A percentile compares a stretch with the other conserved stretches of the same genome.
Conservation (phyloP, 768 basidiomycete species). For the Mycena amicta region DNA sequence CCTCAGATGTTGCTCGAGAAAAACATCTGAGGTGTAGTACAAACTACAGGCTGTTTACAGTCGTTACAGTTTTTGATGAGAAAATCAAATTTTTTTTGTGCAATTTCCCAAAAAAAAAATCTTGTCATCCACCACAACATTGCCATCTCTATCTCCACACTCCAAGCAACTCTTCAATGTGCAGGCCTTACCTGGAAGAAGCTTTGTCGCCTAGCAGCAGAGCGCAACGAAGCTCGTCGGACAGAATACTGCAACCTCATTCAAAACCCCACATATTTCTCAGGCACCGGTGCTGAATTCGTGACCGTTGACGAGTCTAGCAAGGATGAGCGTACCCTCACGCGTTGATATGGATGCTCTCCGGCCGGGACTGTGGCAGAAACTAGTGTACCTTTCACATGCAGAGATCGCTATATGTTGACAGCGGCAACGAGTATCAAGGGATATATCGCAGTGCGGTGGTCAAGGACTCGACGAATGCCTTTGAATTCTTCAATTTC, state of each 20-base stretch:
- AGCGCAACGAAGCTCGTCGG: conserved; percentile 14
- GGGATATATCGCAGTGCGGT: conserved; percentile 28
- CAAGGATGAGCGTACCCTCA: not conserved
- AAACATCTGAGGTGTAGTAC: too few relatives aligned
- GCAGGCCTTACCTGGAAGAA: conserved; percentile 22
- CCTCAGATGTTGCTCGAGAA: too few relatives aligned
- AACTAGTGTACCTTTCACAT: conserved; percentile 9
- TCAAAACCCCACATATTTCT: not conserved
- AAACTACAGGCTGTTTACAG: too few relatives aligned
- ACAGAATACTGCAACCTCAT: not conserved
- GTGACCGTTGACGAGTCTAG: not conserved
- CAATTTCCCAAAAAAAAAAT: too few relatives aligned
- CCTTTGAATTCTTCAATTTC: conserved; percentile 27
- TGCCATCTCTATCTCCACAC: conserved; percentile 17
- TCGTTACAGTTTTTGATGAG: too few relatives aligned
- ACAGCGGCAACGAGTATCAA: conserved; percentile 27
- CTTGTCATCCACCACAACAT: conserved; percentile 17
- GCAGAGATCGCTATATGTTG: conserved; percentile 24
- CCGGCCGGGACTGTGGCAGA: not conserved
- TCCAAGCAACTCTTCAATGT: conserved; percentile 15
- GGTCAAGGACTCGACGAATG: conserved; percentile 26
- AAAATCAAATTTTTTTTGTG: too few relatives aligned
- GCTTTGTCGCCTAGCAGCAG: conserved; percentile 15
- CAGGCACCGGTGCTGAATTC: not conserved
- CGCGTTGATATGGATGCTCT: not conserved